Base-by-base conservation (phyloP, 371 early-diverging fungal genomes). In the Massospora cicadina region DNA sequence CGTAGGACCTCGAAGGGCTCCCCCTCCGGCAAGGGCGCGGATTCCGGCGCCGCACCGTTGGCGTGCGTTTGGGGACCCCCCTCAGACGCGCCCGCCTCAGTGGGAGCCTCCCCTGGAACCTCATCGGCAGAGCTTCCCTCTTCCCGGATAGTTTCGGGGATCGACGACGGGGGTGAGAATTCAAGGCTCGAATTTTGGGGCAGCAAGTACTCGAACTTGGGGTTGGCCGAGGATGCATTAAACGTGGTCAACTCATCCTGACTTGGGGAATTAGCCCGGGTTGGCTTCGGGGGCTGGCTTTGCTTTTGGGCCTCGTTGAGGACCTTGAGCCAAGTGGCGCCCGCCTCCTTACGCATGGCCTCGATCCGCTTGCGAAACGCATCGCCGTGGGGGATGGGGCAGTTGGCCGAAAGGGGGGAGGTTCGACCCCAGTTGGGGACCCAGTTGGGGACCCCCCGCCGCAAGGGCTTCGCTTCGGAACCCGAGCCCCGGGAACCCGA, bases 251-350 rank as follows among this genome's bases (percentile, higher is more conserved):
- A 5, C 10, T 5, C 10, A 43, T 5, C 17, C 17, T 43, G 43
- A 10, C 17, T 43, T 17, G 43, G 43, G 10, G 43, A 43, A n/a
- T n/a, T n/a, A n/a, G n/a, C n/a, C 5, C 43, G 43, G 5, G 43
- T 5, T 43, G 5, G 23, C 21, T 25, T 12, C 21, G 10, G 57
- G 23, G 7, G 57, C 21, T 27, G 57, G 57, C 23, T 25, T 3
- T 57, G 57, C 5, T 32, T 25, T 28, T 65, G 65, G 77, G 81
- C 79, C 69, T 81, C 84, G 29, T 78, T 76, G 32, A 80, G 67
- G 0, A 81, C 81, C 54, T 77, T 74, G 28, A 84, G 68, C 84
- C 84, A 84, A 61, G 76, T 80, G 31, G 75, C 74, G 1, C 84
- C 84, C 0, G 82, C 81, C 68, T 84, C 82, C 33, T 69, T 76